These are phyloP conservation scores for Rhododendron kiyosumense DNA, from an alignment of 148 eudicot species.

Conservation along the genomic window DNA sequence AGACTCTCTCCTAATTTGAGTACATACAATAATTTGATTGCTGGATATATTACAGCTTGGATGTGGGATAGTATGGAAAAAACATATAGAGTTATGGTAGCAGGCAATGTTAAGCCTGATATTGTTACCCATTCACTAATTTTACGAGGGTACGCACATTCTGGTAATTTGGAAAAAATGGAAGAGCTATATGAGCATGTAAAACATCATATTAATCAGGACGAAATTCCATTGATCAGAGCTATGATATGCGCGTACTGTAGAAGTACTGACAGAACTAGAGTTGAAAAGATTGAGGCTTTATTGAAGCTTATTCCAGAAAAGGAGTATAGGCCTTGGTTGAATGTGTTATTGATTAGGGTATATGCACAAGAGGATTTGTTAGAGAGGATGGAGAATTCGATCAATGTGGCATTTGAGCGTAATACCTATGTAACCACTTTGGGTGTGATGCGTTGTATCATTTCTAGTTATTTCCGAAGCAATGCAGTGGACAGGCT, in stretches of 20 bases:
- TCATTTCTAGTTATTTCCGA: constrained; percentile 50
- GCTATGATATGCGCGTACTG: constrained; percentile 73
- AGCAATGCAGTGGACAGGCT: constrained; percentile 61
- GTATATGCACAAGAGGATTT: constrained; percentile 63
- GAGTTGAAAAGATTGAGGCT: constrained; percentile 46
- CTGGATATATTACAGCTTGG: constrained; percentile 86
- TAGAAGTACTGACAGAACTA: constrained; percentile 36
- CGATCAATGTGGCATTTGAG: constrained; percentile 57
- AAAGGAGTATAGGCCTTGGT: constrained; percentile 55
- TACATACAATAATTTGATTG: constrained; percentile 67
- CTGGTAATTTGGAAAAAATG: constrained; percentile 70
- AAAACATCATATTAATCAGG: constrained; percentile 21
- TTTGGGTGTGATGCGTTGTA: constrained; percentile 45
- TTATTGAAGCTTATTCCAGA: constrained; percentile 49
- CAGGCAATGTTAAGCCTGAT: constrained; percentile 42
- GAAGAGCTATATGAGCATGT: constrained; percentile 57
- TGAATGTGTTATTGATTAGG: constrained; percentile 57
- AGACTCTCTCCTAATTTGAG: constrained; percentile 43
- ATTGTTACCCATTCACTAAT: constrained; percentile 47
- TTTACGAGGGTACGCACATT: constrained; percentile 74
- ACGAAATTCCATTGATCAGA: constrained; percentile 28
- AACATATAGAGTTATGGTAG: constrained; percentile 47
- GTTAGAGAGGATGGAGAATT: constrained; percentile 64
- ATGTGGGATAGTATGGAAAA: constrained; percentile 94
- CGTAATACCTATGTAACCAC: constrained; percentile 37